Percentiles rank a stretch among this genome's conserved stretches.
Conservation (phyloP, 306 rosid genomes). For the Pyrus betulifolia region DNA sequence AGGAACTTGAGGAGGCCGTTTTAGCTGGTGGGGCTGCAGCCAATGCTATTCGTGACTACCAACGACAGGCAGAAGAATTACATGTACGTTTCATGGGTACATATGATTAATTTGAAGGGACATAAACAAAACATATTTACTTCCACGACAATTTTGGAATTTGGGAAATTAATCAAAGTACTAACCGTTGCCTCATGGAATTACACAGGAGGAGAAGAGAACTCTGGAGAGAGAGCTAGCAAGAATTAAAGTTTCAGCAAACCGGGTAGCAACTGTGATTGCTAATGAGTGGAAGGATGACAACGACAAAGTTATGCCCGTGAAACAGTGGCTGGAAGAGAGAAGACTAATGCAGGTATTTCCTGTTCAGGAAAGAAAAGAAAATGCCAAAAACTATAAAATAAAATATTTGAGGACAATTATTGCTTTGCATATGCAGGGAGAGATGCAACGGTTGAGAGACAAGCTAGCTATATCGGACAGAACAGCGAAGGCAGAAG, state of each 20-base stretch:
- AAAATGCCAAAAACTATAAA: background rate
- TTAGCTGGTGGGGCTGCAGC: conserved; percentile 71
- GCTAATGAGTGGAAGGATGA: conserved; percentile 98
- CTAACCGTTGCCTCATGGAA: conserved; percentile 15
- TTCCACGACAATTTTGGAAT: background rate
- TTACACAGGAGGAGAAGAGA: conserved; percentile 76
- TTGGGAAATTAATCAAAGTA: conserved; percentile 5
- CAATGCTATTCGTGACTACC: conserved; percentile 66
- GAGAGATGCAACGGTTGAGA: conserved; percentile 81
- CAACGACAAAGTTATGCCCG: conserved; percentile 86
- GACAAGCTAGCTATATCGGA: conserved; percentile 73
- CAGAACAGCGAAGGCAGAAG: conserved; percentile 94
- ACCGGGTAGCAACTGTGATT: conserved; percentile 71
- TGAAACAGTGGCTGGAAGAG: conserved; percentile 91
- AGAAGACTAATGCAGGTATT: conserved; percentile 79
- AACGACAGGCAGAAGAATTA: conserved; percentile 59
- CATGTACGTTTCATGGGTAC: conserved; percentile 35
- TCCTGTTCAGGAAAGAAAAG: background rate
- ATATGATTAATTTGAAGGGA: background rate
- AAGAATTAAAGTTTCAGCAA: conserved; percentile 72
- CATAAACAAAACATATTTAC: background rate
- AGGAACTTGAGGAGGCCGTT: conserved; percentile 79
- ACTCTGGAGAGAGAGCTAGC: conserved; percentile 88
- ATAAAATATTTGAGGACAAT: background rate
- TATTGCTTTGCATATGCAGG: conserved; percentile 34